These are phyloP conservation scores for Wickerhamomyces subpelliculosus DNA, from an alignment of 805 yeast genomes.

Conservation along the genomic window DNA sequence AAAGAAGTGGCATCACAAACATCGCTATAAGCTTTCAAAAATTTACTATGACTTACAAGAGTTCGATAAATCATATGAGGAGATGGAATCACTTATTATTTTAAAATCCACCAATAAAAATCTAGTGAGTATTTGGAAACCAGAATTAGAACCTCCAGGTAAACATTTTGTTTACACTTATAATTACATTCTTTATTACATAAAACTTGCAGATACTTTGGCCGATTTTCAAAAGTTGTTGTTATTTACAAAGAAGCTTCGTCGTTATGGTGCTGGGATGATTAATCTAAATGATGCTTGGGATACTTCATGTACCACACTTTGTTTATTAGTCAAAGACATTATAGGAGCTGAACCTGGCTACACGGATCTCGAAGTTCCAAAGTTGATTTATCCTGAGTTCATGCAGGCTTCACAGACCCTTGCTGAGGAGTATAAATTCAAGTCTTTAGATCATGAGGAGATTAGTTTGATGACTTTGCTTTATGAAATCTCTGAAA, in stretches of 20 bases:
- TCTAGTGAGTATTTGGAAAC: constrained; percentile 86
- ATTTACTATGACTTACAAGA: constrained; percentile 49
- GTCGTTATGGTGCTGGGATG: constrained; percentile 76
- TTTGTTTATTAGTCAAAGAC: constrained; percentile 45
- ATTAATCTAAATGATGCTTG: constrained; percentile 54
- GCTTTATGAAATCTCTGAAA: constrained; percentile 46
- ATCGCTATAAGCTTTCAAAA: constrained; percentile 63
- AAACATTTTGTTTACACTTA: constrained; percentile 77
- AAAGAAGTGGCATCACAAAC: constrained; percentile 89
- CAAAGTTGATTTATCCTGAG: constrained; percentile 35
- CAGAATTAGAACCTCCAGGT: constrained; percentile 88
- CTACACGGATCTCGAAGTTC: constrained; percentile 46
- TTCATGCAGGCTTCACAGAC: constrained; percentile 34
- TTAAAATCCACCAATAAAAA: constrained; percentile 63
- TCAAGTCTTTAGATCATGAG: constrained; percentile 29
- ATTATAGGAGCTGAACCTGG: constrained; percentile 34
- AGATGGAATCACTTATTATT: constrained; percentile 57
- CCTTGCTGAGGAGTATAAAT: constrained; percentile 18
- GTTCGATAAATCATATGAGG: constrained; percentile 47
- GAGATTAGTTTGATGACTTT: constrained; percentile 35
- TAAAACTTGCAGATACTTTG: constrained; percentile 44
- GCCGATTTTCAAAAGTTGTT: constrained; percentile 55
- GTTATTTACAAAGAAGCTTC: constrained; percentile 60
- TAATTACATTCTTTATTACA: constrained; percentile 59
- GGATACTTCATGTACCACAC: constrained; percentile 50